Conservation (phyloP, 257 asterid species). For the Nicotiana knightiana region DNA sequence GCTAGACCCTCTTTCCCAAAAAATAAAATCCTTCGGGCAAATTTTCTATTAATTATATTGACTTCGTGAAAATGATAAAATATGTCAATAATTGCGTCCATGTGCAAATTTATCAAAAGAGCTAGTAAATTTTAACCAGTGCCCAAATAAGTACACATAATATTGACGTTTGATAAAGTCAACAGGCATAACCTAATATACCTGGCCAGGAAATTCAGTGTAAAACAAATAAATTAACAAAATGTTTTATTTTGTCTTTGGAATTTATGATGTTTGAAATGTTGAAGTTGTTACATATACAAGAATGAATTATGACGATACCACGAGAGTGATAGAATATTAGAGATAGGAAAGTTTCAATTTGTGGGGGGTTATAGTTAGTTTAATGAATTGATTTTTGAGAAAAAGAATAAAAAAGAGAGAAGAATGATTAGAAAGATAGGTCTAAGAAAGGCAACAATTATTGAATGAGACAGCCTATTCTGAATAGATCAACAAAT, state of each 20-base stretch:
- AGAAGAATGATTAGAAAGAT: neutral
- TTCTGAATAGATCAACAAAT: neutral
- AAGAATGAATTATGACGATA: neutral
- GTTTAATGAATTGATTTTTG: neutral
- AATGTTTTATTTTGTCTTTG: too few species aligned
- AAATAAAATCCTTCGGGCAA: neutral
- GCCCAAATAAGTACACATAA: neutral
- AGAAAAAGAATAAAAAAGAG: neutral
- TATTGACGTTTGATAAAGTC: neutral
- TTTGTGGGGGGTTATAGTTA: neutral
- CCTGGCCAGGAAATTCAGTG: neutral
- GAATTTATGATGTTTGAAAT: neutral
- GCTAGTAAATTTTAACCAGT: neutral
- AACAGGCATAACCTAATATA: neutral
- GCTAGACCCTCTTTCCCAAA: too few species aligned
- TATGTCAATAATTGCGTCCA: neutral
- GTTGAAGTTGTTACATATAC: neutral
- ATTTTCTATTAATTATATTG: neutral
- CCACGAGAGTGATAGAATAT: neutral
- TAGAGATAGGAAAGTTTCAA: neutral
- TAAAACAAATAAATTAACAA: too few species aligned
- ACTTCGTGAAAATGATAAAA: neutral
- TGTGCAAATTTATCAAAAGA: too few species aligned
- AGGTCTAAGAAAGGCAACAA: neutral
- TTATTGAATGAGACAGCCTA: constrained; percentile 6